These are phyloP conservation scores for Botrytis galanthina DNA, from an alignment of 2,329 filamentous ascomycete species.

Conservation along the genomic window DNA sequence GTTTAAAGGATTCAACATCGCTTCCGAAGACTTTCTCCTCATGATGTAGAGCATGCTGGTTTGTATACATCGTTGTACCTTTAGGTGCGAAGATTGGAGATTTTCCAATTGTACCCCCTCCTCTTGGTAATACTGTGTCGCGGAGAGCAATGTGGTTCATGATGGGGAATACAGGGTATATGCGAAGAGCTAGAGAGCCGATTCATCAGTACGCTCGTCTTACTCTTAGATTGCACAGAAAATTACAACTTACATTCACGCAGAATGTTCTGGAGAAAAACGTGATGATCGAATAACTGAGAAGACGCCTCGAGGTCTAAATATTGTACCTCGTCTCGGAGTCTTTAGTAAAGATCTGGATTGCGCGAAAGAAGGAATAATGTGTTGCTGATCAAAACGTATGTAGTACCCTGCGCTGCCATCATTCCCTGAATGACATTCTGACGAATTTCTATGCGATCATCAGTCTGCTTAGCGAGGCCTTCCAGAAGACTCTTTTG, in stretches of 20 bases:
- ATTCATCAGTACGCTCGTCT: too few relatives aligned
- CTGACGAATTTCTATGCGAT: constrained; percentile 41
- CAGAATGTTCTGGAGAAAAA: constrained; percentile 36
- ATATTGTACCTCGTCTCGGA: constrained; percentile 37
- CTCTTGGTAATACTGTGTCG: constrained; percentile 38
- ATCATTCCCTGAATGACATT: constrained; percentile 39
- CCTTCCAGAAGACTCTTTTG: not conserved
- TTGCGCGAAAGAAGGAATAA: not conserved
- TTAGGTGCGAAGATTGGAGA: constrained; percentile 37
- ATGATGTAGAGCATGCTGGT: constrained; percentile 37
- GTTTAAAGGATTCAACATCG: constrained; percentile 40
- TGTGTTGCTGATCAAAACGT: constrained; percentile 36
- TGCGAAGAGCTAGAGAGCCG: not conserved
- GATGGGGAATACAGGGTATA: constrained; percentile 5
- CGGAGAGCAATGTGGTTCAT: not conserved
- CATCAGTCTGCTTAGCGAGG: constrained; percentile 36
- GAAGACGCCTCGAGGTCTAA: constrained; percentile 36
- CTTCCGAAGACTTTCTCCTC: constrained; percentile 41
- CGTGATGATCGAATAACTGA: not conserved
- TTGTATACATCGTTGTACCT: constrained; percentile 30
- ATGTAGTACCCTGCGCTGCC: constrained; percentile 44
- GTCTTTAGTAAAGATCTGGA: not conserved
- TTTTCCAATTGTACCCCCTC: constrained; percentile 39
- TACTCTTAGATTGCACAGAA: constrained; percentile 24
- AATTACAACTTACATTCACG: constrained; percentile 51